These are phyloP conservation scores for Russula abietina DNA, from an alignment of 768 basidiomycete genomes.

Conservation along the genomic window DNA sequence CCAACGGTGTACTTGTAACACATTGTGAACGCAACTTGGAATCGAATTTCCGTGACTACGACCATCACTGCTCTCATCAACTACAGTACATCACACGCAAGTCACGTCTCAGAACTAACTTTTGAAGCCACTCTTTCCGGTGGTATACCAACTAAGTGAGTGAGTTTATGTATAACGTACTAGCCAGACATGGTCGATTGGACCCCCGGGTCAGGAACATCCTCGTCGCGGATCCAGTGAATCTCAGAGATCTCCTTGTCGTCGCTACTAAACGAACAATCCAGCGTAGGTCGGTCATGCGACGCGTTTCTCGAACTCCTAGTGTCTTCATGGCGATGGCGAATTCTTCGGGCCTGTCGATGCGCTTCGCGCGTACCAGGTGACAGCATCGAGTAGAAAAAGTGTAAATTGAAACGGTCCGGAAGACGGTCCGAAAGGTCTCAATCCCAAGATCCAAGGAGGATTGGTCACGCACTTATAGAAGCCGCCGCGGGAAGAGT, in stretches of 20 bases:
- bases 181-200: not conserved
- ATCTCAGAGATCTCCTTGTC: not conserved
- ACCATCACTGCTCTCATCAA: no score
- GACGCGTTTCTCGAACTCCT: not conserved
- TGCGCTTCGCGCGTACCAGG: not conserved
- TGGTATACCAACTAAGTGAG: not conserved
- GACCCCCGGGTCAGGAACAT: not conserved
- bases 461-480: not conserved
- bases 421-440: not conserved
- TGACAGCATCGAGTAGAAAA: not conserved
- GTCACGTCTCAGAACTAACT: not conserved
- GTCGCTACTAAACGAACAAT: not conserved
- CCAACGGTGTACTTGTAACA: not conserved
- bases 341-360: not conserved
- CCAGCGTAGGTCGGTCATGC: not conserved
- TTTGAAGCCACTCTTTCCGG: not conserved
- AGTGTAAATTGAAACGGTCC: not conserved
- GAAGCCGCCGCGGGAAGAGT: not conserved
- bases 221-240: not conserved
- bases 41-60: not conserved
- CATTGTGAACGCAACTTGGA: not conserved
- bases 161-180: not conserved
- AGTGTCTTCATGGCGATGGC: not conserved
- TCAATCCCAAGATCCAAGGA: not conserved
- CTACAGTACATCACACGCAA: not conserved